A percentile compares a stretch with the other conserved stretches of the same genome.
Conservation (phyloP, 2,329 filamentous ascomycete species). For the Cercospora sp. region DNA sequence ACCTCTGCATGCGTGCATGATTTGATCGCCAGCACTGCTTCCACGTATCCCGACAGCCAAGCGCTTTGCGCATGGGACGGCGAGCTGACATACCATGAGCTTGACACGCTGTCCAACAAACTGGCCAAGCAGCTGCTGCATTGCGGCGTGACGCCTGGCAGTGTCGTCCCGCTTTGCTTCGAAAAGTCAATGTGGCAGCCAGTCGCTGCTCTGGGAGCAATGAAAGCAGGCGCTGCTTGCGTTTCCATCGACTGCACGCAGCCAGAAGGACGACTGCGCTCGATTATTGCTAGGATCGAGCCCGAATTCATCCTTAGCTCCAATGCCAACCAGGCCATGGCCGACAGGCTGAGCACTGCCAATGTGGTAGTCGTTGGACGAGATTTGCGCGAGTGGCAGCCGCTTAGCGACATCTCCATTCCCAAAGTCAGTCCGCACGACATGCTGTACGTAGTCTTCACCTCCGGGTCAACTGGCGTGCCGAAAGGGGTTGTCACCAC, state of each 20-base stretch:
- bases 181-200: constrained; percentile 35
- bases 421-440: constrained; percentile 7
- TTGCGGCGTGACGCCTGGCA: neutral
- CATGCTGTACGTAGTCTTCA: constrained; percentile 19
- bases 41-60: neutral
- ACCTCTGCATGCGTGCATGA: constrained; percentile 8
- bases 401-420: neutral
- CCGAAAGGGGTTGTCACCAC: constrained; percentile 23
- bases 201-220: constrained; percentile 31
- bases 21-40: constrained; percentile 1
- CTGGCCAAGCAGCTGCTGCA: constrained; percentile 9
- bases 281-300: constrained; percentile 31
- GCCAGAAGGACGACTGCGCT: constrained; percentile 33
- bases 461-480: constrained; percentile 24
- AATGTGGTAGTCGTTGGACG: constrained; percentile 4
- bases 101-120: constrained; percentile 26
- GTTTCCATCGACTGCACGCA: constrained; percentile 24
- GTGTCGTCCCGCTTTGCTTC: constrained; percentile 31
- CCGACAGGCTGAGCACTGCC: neutral
- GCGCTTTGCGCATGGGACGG: constrained; percentile 34
- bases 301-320: constrained; percentile 24
- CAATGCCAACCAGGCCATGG: neutral
- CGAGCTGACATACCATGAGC: constrained; percentile 31
- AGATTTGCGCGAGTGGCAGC: neutral
- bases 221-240: constrained; percentile 38